phyloP scores from a whole-genome alignment of 805 yeast genomes.

The Wickerhamiella siamensis region DNA sequence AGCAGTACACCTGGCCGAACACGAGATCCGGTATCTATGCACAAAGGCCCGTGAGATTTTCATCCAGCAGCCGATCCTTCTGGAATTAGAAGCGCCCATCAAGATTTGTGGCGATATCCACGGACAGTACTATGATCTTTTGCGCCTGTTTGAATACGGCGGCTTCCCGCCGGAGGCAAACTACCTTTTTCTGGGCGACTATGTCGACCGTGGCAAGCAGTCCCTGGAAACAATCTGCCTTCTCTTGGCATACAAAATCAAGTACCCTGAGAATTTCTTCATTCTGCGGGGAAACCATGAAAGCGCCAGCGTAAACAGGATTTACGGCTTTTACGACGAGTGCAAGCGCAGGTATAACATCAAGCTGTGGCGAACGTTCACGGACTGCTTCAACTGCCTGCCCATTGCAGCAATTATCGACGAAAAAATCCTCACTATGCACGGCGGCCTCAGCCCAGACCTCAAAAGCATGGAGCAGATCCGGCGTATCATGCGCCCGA shows the following conservation, averaged over 20 bases:
- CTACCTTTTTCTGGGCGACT: constrained; percentile 89
- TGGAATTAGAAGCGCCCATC: constrained; percentile 95
- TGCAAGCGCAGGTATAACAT: constrained; percentile 94
- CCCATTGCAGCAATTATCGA: constrained; percentile 98
- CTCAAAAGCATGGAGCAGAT: constrained; percentile 97
- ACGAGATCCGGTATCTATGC: constrained; percentile 87
- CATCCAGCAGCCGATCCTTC: constrained; percentile 89
- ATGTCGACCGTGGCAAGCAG: constrained; percentile 97
- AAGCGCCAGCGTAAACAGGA: constrained; percentile 94
- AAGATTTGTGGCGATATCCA: constrained; percentile 93
- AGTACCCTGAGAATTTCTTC: constrained; percentile 95
- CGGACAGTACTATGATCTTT: constrained; percentile 92
- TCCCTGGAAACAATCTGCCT: constrained; percentile 91
- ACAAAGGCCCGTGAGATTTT: constrained; percentile 96
- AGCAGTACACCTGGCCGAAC: constrained; percentile 86
- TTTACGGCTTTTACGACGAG: constrained; percentile 96
- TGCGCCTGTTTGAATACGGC: constrained; percentile 93
- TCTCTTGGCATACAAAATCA: constrained; percentile 87
- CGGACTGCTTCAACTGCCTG: constrained; percentile 95
- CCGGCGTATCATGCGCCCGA: constrained; percentile 97
- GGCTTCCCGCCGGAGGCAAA: constrained; percentile 99
- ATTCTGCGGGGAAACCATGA: constrained; percentile 97
- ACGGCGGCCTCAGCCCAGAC: constrained; percentile 96
- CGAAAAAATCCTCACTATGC: constrained; percentile 97
- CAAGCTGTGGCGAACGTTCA: constrained; percentile 96